phyloP scores from a whole-genome alignment of 1,284 basidiomycete species.

The Microbotryum saponariae region DNA sequence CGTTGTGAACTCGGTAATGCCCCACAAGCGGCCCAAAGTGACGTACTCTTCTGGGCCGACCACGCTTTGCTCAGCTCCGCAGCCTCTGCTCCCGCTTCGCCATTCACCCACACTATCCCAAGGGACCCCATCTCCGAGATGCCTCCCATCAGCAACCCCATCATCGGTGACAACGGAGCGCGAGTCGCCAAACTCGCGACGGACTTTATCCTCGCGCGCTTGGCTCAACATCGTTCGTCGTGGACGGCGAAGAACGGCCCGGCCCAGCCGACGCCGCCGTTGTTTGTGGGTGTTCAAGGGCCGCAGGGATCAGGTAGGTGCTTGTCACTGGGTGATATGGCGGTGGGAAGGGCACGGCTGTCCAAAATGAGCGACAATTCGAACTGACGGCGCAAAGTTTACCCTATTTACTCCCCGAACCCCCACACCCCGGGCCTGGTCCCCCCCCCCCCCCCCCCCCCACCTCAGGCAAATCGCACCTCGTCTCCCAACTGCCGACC shows the following conservation, averaged over 20 bases:
- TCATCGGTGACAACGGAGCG: constrained; percentile 4
- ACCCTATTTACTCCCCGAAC: not conserved
- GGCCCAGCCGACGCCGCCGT: constrained; percentile 23
- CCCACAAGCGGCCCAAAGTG: no score
- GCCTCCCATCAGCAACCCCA: not conserved
- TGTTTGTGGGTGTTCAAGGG: constrained; percentile 68
- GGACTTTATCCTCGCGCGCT: constrained; percentile 30
- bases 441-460: no score
- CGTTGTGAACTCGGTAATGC: no score
- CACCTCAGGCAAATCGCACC: constrained; percentile 64
- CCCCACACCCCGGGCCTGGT: not conserved
- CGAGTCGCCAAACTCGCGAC: constrained; percentile 15
- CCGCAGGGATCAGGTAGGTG: constrained; percentile 52
- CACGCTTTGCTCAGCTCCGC: no score
- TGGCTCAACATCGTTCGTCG: constrained; percentile 17
- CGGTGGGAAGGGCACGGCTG: no score
- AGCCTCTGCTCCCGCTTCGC: no score
- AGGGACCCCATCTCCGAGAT: no score
- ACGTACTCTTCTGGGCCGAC: no score
- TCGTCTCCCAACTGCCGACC: constrained; percentile 53
- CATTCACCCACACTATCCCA: no score
- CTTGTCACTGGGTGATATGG: no score
- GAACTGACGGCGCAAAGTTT: not conserved
- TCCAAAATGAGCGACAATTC: no score
- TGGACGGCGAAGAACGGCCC: not conserved